Evolutionary conservation across 148 eudicot genomes (phyloP).

Genomic region (Vaccinium macrocarpon): DNA sequence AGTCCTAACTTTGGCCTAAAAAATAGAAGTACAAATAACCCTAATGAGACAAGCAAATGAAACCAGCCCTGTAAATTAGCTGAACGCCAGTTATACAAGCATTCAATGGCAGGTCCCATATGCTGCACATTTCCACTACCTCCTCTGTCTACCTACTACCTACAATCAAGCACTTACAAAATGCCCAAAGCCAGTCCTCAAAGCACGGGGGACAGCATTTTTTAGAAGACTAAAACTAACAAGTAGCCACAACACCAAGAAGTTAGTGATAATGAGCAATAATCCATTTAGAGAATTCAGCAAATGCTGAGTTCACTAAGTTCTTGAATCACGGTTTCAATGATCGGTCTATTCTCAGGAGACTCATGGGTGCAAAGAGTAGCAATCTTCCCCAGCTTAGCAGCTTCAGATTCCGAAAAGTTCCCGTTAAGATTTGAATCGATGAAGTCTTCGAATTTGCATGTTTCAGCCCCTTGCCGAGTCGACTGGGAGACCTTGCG

Average conservation of each 20-base stretch:
- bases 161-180: background rate
- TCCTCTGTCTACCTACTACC: background rate
- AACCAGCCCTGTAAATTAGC: constrained; percentile 1
- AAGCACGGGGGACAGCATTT: background rate
- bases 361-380: constrained; percentile 69
- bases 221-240: background rate
- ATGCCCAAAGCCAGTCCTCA: background rate
- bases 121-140: background rate
- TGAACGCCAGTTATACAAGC: background rate
- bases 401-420: constrained; percentile 63
- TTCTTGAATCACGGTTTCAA: constrained; percentile 52
- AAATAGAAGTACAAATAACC: background rate
- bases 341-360: constrained; percentile 65
- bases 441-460: constrained; percentile 53
- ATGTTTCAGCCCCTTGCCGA: constrained; percentile 51
- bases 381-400: constrained; percentile 61
- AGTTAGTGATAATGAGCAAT: background rate
- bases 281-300: background rate
- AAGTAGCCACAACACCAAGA: background rate
- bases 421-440: constrained; percentile 63
- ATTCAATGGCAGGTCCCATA: background rate
- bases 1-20: background rate
- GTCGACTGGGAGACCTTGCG: constrained; percentile 34
- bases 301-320: constrained; percentile 35
- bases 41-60: background rate